A percentile compares a stretch with the other conserved stretches of the same genome.
Evolutionary conservation across 1,284 basidiomycete genomes (phyloP).

Genomic region (Ceratobasidium sp.): DNA sequence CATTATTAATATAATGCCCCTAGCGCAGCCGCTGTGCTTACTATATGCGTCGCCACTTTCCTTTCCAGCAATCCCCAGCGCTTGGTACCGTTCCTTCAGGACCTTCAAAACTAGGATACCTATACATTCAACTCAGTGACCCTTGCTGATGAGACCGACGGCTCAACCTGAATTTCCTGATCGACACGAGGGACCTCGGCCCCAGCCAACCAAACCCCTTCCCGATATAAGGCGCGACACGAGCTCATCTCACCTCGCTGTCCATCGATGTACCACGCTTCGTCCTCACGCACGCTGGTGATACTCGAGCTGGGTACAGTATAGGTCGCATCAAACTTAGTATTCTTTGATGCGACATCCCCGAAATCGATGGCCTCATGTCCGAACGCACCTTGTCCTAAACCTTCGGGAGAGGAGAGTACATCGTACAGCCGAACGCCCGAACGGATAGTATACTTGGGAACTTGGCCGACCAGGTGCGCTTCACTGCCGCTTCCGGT

Average conservation of each 20-base stretch:
- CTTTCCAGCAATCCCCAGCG: slow-evolving; percentile 12
- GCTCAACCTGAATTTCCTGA: slow-evolving; percentile 16
- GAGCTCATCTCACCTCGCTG: slow-evolving; percentile 35
- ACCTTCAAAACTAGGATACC: slow-evolving; percentile 1
- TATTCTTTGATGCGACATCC: not conserved
- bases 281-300: slow-evolving; percentile 13
- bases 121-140: slow-evolving; percentile 1
- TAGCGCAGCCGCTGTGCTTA: not conserved
- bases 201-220: not conserved
- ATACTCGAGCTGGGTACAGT: slow-evolving; percentile 3
- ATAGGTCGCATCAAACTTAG: slow-evolving; percentile 7
- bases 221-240: slow-evolving; percentile 22
- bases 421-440: slow-evolving; percentile 27
- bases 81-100: slow-evolving; percentile 2
- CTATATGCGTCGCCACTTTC: slow-evolving; percentile 10
- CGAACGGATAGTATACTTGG: slow-evolving; percentile 8
- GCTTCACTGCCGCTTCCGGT: not conserved
- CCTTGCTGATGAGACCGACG: not conserved
- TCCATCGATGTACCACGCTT: slow-evolving; percentile 33
- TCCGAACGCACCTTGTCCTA: not conserved
- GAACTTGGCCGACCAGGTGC: not conserved
- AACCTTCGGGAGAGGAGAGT: not conserved
- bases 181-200: slow-evolving; percentile 14
- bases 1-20: not conserved
- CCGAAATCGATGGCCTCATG: not conserved